Percentiles rank a stretch among this genome's conserved stretches.
These are phyloP conservation scores for Seminavis robusta DNA, from an alignment of 108 stramenopile species.

Conservation along the genomic window DNA sequence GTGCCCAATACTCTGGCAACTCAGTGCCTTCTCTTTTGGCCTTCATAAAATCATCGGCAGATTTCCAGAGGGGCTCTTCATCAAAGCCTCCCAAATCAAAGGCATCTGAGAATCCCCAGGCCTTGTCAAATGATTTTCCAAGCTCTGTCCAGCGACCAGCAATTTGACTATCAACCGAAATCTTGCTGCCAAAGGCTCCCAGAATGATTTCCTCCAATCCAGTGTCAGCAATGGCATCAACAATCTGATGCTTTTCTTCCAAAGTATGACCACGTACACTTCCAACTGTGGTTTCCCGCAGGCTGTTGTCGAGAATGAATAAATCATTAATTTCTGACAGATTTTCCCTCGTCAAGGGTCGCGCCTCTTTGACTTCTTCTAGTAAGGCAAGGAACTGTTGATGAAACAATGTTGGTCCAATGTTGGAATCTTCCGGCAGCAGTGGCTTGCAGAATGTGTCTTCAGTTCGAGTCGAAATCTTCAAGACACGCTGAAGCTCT, in stretches of 20 bases:
- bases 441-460: too few relatives aligned
- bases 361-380: too few relatives aligned
- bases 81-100: constrained; percentile 1
- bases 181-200: constrained; percentile 12
- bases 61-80: too few relatives aligned
- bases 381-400: too few relatives aligned
- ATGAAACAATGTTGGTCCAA: too few relatives aligned
- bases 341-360: too few relatives aligned
- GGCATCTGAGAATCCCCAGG: neutral
- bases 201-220: constrained; percentile 8
- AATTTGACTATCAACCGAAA: constrained; percentile 6
- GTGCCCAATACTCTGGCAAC: too few relatives aligned
- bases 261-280: constrained; percentile 1
- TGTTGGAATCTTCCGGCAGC: too few relatives aligned
- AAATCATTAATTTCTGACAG: constrained; percentile 3
- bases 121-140: neutral
- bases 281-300: constrained; percentile 7
- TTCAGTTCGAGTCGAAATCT: too few relatives aligned
- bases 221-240: neutral
- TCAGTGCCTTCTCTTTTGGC: too few relatives aligned
- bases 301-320: constrained; percentile 3
- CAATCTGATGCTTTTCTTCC: constrained; percentile 5
- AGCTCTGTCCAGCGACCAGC: neutral
- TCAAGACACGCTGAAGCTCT: too few relatives aligned
- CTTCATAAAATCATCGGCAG: too few relatives aligned